These are phyloP conservation scores for Nicotiana tomentosiformis DNA, from an alignment of 257 asterid species.

Conservation along the genomic window DNA sequence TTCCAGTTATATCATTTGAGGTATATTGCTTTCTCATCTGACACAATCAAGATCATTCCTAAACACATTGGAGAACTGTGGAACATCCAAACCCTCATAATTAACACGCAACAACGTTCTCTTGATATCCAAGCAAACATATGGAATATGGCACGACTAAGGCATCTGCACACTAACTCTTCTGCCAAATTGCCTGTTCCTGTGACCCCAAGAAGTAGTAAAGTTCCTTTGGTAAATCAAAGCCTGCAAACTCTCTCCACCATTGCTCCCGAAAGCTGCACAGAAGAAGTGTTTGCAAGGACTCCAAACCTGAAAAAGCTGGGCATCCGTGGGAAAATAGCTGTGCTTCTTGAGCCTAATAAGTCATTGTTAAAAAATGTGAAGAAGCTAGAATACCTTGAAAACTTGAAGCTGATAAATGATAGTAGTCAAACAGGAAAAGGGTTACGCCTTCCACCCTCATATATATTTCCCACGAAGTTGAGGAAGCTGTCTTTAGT, in stretches of 20 bases:
- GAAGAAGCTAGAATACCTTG: constrained; percentile 24
- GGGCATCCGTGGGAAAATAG: constrained; percentile 17
- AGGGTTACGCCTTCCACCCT: constrained; percentile 8
- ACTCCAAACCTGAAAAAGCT: constrained; percentile 17
- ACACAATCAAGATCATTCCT: constrained; percentile 13
- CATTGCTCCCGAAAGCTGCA: constrained; percentile 25
- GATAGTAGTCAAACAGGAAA: constrained; percentile 10
- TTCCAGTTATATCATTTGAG: constrained; percentile 18
- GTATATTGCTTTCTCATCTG: constrained; percentile 19
- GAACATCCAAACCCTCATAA: constrained; percentile 21
- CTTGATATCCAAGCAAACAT: constrained; percentile 18
- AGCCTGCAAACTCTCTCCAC: constrained; percentile 20
- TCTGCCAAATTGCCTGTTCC: constrained; percentile 10
- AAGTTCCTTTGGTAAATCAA: constrained; percentile 13
- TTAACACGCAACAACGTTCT: constrained; percentile 8
- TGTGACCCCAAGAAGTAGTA: not conserved
- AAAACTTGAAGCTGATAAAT: constrained; percentile 19
- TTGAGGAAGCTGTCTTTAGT: constrained; percentile 14
- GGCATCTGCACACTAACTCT: constrained; percentile 22
- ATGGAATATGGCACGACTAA: constrained; percentile 17
- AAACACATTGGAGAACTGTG: constrained; percentile 12
- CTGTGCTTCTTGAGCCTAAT: constrained; percentile 14
- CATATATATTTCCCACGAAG: constrained; percentile 17
- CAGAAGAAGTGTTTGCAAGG: constrained; percentile 11
- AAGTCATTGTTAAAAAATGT: constrained; percentile 5